A percentile compares a stretch with the other conserved stretches of the same genome.
These are phyloP conservation scores for Chlamydomonas sp. DNA, from an alignment of 139 green algal species.

Conservation along the genomic window DNA sequence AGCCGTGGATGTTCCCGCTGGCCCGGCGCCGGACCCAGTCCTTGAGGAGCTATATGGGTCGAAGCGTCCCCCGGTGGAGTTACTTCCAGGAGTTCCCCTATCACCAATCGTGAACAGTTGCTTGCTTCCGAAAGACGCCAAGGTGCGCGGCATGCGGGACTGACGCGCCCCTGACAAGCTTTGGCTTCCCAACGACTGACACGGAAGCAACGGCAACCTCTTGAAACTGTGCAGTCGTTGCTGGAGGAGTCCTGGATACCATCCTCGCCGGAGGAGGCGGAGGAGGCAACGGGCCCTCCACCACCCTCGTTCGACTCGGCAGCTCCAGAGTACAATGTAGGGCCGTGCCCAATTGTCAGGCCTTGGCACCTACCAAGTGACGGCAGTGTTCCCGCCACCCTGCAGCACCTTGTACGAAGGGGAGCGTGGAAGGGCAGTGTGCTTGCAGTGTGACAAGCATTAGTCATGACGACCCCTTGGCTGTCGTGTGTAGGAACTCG, in stretches of 20 bases:
- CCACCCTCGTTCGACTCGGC: conserved; percentile 41
- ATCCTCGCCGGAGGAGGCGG: conserved; percentile 23
- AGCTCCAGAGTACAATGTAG: conserved; percentile 50
- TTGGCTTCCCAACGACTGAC: neutral
- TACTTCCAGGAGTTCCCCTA: conserved; percentile 33
- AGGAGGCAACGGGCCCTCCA: conserved; percentile 12
- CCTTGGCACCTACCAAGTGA: neutral
- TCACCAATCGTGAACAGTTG: conserved; percentile 47
- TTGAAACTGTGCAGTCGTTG: conserved; percentile 27
- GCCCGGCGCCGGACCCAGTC: conserved; percentile 2
- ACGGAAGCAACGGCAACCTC: neutral
- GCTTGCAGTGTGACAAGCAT: too few relatives aligned
- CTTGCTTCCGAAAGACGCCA: conserved; percentile 43
- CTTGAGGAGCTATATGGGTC: conserved; percentile 46
- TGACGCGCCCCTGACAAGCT: too few relatives aligned
- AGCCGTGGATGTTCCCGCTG: neutral
- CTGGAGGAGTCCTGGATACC: conserved; percentile 47
- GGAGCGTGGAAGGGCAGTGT: too few relatives aligned
- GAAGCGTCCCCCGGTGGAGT: conserved; percentile 35
- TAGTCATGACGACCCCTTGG: neutral
- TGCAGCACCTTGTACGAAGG: too few relatives aligned
- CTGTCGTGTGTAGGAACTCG: conserved; percentile 41
- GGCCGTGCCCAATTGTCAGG: neutral
- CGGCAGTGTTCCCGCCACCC: neutral
- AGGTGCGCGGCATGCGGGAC: conserved; percentile 8